Evolutionary conservation across 495 filamentous ascomycete genomes (phyloP).

Genomic region (Platismatia glauca): DNA sequence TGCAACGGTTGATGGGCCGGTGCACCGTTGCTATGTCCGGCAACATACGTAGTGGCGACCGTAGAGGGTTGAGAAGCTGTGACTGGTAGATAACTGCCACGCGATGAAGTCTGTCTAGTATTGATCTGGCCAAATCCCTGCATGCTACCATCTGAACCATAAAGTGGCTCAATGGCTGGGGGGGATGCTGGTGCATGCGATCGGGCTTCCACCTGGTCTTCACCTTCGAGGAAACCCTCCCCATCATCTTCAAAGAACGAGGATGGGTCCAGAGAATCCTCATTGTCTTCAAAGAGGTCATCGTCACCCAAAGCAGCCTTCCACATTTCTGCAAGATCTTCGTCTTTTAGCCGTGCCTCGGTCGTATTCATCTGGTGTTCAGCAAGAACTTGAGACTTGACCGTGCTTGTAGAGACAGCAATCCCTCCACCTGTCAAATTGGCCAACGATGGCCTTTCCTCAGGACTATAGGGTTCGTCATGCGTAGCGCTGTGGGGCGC

Average conservation of each 20-base stretch:
- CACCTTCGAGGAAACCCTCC: conserved; percentile 59
- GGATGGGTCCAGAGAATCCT: conserved; percentile 42
- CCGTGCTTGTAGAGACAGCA: conserved; percentile 1
- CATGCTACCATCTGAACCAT: conserved; percentile 25
- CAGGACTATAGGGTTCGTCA: background rate
- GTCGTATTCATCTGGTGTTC: conserved; percentile 20
- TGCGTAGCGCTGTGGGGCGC: conserved; percentile 5
- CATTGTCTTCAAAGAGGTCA: conserved; percentile 62
- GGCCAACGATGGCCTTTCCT: conserved; percentile 3
- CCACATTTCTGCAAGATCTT: conserved; percentile 74
- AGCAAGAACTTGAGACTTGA: conserved; percentile 5
- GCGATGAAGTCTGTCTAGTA: conserved; percentile 11
- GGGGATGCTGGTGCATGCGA: background rate
- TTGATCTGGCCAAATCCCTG: conserved; percentile 30
- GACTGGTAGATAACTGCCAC: conserved; percentile 7
- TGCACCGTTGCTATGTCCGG: conserved; percentile 16
- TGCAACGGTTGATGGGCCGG: conserved; percentile 18
- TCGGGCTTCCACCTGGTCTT: background rate
- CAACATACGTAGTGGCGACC: conserved; percentile 11
- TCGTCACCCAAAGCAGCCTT: conserved; percentile 71
- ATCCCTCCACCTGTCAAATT: conserved; percentile 5
- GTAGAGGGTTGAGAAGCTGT: conserved; percentile 14
- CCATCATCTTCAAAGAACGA: conserved; percentile 61
- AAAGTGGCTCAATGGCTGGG: conserved; percentile 13
- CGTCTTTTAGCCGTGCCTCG: conserved; percentile 33